Base-by-base conservation (phyloP, 1,284 basidiomycete genomes). In the Veloporphyrellus conicus region DNA sequence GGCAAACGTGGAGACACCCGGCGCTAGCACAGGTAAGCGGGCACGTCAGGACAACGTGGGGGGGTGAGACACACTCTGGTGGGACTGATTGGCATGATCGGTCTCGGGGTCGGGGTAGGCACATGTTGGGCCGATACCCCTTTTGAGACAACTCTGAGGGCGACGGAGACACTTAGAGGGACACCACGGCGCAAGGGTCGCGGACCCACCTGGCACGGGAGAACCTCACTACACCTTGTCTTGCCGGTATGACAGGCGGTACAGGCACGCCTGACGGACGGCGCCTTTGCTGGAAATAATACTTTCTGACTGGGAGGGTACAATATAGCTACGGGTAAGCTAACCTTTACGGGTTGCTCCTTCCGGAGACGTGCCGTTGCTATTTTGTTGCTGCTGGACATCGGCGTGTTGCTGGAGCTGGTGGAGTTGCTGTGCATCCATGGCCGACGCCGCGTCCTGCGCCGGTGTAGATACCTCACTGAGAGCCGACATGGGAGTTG, bases 231-330 rank as follows among this genome's bases (percentile, higher is more conserved):
- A 59, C 85, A 88, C 55, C 86, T 71, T 10, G 85, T 88, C 68
- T 88, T 88, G 43, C 86, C 85, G 44, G 82, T 71, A 66, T 88
- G 86, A 68, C 85, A 88, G n/a, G 85, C 82, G 38, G 79, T 77
- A 55, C 84, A 87, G 1, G 84, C 84, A 54, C 85, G 75, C 54
- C 84, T 78, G 43, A 87, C 84, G 35, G 84, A 87, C 37, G 84
- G 84, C 39, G 81, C 82, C 68, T 87, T 87, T 52, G 83, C 84
- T 86, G 60, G 50, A 47, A 37, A 54, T 40, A n/a, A 54, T 44
- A 29, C 23, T 48, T 31, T 42, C 49, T 49, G 55, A 45, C 42
- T 37, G 43, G 23, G 45, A 15, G 41, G 15, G 41, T 38, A 49
- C 38, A 45, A 43, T 43, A 44, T 43, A 46, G 55, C 57, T 49